Percentiles rank a stretch among this genome's conserved stretches.
Evolutionary conservation across 768 basidiomycete genomes (phyloP).

Genomic region (Tulasnella sp.): DNA sequence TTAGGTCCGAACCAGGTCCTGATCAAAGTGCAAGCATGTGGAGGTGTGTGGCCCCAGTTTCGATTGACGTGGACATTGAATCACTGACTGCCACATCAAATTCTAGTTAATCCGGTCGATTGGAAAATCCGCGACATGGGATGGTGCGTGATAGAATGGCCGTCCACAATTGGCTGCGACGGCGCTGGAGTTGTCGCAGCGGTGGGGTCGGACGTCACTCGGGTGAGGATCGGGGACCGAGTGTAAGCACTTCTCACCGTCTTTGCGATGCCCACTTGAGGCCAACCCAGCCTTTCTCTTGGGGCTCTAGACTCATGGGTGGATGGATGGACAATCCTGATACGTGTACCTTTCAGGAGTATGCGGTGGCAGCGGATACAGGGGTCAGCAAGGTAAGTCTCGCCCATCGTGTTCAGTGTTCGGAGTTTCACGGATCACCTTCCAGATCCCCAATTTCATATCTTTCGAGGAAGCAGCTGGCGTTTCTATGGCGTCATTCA

Average conservation of each 20-base stretch:
- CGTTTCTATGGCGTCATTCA: not conserved
- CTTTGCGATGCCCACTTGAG: not conserved
- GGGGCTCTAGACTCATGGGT: not conserved
- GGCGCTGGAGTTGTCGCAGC: not conserved
- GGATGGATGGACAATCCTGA: not conserved
- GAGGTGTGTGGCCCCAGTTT: not conserved
- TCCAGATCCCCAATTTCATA: conserved; percentile 2
- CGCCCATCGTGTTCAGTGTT: not conserved
- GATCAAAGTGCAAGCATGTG: not conserved
- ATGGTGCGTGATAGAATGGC: not conserved
- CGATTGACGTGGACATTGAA: not conserved
- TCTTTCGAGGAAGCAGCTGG: not conserved
- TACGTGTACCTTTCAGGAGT: conserved; percentile 1
- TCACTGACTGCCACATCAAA: not conserved
- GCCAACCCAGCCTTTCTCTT: not conserved
- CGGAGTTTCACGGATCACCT: not conserved
- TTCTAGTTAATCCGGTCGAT: conserved; percentile 7
- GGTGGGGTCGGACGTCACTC: not conserved
- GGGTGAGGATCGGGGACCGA: not conserved
- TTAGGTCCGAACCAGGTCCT: not conserved
- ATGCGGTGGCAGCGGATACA: not conserved
- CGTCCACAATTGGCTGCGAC: not conserved
- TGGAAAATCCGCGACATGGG: not conserved
- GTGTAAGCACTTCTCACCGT: not conserved
- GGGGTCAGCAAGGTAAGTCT: not conserved